Evolutionary conservation across 805 yeast genomes (phyloP), one percentile per base, ranked within the genome.

Genomic region (Diddensiella transvaalensis): DNA sequence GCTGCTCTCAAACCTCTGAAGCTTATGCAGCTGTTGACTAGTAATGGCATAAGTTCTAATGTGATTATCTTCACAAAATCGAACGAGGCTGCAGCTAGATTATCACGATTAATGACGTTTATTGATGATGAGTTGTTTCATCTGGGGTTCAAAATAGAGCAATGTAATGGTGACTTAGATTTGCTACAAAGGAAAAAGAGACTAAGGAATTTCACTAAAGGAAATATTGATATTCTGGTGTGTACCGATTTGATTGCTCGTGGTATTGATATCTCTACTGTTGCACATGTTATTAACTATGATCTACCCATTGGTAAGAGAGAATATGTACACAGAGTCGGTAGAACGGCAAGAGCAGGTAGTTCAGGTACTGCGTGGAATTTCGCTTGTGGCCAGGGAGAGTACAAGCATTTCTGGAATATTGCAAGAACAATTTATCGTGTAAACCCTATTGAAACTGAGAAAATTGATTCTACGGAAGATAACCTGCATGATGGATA

Each of bases 321-420:
- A 54, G 98, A 93, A 58, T 93, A 93, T 57, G 88, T 93, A 22
- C 99, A 93, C 67, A 78, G 99, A 60, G 88, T 89, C 35, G 99
- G 99, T 36, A 82, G 99, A 71, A 90, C 98, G 0, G 97, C 98
- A 1, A 80, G 99, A 69, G 99, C 99, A 2, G 83, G 85, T 44
- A 78, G 81, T 30, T 45, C 56, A 0, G 99, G 99, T 62, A 69
- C 71, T 32, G 96, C 96, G 0, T 77, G 82, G 62, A 85, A 80
- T 41, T 64, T 91, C 22, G 72, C 82, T n/a, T 73, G 80, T 50
- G 95, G 96, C 23, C 79, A 78, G 47, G 90, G 89, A 46, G 98
- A 93, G 58, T 73, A 71, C 44, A 80, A 75, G 55, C 75, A 51
- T 66, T 75, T 56, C 60, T 66, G 46, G 63, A 66, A 55, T 50